Conservation (phyloP, 352 stramenopile genomes). For the Pythium inflatum region DNA sequence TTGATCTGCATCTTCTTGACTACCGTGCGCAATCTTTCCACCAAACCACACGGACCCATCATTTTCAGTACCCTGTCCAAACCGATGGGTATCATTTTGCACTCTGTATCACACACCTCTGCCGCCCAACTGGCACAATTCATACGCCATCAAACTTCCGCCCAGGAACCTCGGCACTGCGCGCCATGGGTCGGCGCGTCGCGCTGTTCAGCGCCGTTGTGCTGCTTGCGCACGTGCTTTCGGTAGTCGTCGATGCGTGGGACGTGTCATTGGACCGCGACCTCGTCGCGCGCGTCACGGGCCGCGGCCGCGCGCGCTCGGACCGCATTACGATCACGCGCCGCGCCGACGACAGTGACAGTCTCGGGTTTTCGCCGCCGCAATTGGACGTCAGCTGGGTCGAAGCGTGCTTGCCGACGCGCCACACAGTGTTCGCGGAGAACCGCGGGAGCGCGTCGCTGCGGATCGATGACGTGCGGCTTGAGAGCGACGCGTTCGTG, state of each 20-base stretch:
- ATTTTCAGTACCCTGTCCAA: not conserved
- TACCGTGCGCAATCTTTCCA: slow-evolving; percentile 4
- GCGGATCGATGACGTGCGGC: slow-evolving; percentile 44
- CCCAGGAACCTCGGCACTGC: too few relatives aligned
- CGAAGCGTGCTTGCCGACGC: slow-evolving; percentile 41
- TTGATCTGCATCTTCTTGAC: too few relatives aligned
- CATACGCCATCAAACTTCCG: too few relatives aligned
- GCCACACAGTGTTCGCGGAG: slow-evolving; percentile 41
- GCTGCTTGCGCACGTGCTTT: not conserved
- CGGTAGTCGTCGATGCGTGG: not conserved
- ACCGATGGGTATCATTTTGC: too few relatives aligned
- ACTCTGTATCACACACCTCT: too few relatives aligned
- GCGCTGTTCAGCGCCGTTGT: too few relatives aligned
- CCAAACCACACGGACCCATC: not conserved
- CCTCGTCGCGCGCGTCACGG: slow-evolving; percentile 15
- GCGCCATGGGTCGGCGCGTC: too few relatives aligned
- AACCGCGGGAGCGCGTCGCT: slow-evolving; percentile 42
- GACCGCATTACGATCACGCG: slow-evolving; percentile 44
- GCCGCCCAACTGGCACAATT: too few relatives aligned
- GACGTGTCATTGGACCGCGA: too few relatives aligned
- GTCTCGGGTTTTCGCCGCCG: slow-evolving; percentile 43
- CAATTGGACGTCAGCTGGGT: slow-evolving; percentile 43
- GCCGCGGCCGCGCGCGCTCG: slow-evolving; percentile 21
- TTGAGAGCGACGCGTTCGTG: slow-evolving; percentile 50
- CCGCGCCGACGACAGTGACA: not conserved